Base-by-base conservation (phyloP, 306 rosid genomes). In the Cucurbita ficifolia region DNA sequence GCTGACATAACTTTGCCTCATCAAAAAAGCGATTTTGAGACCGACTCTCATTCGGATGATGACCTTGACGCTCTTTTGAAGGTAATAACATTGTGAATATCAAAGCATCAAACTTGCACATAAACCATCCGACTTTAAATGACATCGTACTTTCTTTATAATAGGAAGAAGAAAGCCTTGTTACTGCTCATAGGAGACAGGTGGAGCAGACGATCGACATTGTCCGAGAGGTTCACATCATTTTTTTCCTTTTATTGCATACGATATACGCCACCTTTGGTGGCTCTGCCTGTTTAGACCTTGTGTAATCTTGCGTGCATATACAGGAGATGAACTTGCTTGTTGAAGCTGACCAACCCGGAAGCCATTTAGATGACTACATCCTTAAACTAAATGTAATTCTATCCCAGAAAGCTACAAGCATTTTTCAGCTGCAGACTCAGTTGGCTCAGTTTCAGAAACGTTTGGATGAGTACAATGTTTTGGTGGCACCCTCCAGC, bases 101-200 rank as follows among this genome's bases (percentile, higher is more conserved):
- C 33, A 49, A 50, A 64, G 21, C 78, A 70, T 33, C 46, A 33
- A 36, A 40, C 51, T 49, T 43, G 7, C 42, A 12, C 40, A 49
- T 33, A 22, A 68, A 29, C 72, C 48, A 18, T 40, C 80, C 8
- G 80, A 81, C 45, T 75, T 38, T 55, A 48, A 82, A 17, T 71
- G 79, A 50, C 69, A 60, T 68, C 46, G 79, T 24, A 14, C 24
- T 80, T 8, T 70, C 51, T 77, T 57, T 68, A 51, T 55, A 57
- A 36, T 70, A 90, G 98, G 98, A 93, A 78, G 98, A 90, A 89
- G 96, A 90, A 86, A 84, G 84, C 76, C 96, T 93, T 39, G 94
- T 90, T 64, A 80, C 84, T 76, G 92, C 94, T 77, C 97, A 93
- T 74, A 82, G 89, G 67, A 86, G 80, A 83, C 97, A 87, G 84